Evolutionary conservation across 441 rosid species (phyloP).

Genomic region (Geranium incanum): DNA sequence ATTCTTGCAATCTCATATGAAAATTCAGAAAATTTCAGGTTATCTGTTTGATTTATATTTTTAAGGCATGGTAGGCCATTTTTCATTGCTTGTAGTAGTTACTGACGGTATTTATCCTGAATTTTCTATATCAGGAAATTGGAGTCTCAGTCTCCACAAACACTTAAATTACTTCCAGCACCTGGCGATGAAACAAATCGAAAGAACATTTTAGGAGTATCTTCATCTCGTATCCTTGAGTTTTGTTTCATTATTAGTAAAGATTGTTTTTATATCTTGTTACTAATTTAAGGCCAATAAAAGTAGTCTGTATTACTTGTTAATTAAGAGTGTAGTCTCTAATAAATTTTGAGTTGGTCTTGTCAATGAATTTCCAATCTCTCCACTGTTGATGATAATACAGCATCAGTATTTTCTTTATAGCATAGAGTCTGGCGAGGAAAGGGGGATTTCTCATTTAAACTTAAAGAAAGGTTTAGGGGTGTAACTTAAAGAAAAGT

Average conservation of each 20-base stretch:
- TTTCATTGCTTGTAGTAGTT: constrained; percentile 12
- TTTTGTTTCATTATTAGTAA: constrained; percentile 4
- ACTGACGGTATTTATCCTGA: constrained; percentile 20
- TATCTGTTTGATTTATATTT: neutral
- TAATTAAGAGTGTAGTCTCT: constrained; percentile 13
- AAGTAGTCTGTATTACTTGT: neutral
- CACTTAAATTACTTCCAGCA: constrained; percentile 61
- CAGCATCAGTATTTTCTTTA: neutral
- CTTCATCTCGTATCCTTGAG: constrained; percentile 74
- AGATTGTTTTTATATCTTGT: constrained; percentile 4
- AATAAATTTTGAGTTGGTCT: neutral
- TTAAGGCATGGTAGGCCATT: neutral
- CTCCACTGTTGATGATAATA: neutral
- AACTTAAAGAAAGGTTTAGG: neutral
- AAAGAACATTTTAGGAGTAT: constrained; percentile 57
- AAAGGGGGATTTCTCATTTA: neutral
- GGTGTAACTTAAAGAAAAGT: neutral
- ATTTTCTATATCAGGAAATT: constrained; percentile 48
- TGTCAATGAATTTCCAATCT: neutral
- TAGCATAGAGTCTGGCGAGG: neutral
- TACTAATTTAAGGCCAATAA: neutral
- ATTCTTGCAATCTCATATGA: constrained; percentile 44
- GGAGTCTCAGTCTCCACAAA: constrained; percentile 51
- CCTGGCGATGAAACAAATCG: constrained; percentile 67
- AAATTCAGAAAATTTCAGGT: constrained; percentile 57